Percentiles rank a stretch among this genome's conserved stretches.
Conservation (phyloP, 257 asterid genomes). For the Primulina huaijiensis region DNA sequence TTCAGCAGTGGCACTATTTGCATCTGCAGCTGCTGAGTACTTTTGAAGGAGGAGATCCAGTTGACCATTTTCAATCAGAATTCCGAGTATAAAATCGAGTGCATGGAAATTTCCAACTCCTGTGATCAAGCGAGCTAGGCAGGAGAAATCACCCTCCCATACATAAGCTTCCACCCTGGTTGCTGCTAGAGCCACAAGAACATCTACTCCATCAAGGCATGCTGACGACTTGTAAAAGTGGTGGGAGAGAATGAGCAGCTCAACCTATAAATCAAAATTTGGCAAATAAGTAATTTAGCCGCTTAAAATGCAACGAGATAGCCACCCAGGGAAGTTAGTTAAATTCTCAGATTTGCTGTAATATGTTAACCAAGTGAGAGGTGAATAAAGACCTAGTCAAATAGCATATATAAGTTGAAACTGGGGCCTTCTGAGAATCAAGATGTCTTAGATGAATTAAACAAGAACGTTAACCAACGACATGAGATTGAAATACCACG, state of each 20-base stretch:
- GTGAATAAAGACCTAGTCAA: conserved; percentile 8
- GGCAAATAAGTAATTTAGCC: conserved; percentile 9
- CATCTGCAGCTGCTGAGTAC: conserved; percentile 86
- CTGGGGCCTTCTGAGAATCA: conserved; percentile 6
- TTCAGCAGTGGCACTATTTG: conserved; percentile 73
- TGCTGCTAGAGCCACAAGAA: conserved; percentile 97
- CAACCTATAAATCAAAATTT: conserved; percentile 63
- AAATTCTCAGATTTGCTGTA: not conserved
- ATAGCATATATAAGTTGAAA: conserved; percentile 4
- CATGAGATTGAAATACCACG: not conserved
- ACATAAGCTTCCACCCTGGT: conserved; percentile 96
- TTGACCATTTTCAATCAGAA: conserved; percentile 91
- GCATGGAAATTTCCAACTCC: conserved; percentile 98
- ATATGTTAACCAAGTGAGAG: conserved; percentile 1
- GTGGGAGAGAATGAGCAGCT: conserved; percentile 94
- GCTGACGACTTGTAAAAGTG: conserved; percentile 96
- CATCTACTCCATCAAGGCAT: conserved; percentile 98
- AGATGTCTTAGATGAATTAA: conserved; percentile 8
- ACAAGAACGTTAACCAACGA: conserved; percentile 4
- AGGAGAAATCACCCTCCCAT: conserved; percentile 90
- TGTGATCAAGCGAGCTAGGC: conserved; percentile 94
- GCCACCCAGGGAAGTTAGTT: conserved; percentile 11
- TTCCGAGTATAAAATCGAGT: conserved; percentile 86
- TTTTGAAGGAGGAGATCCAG: conserved; percentile 94
- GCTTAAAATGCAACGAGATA: conserved; percentile 7